Evolutionary conservation across 2,329 filamentous ascomycete genomes (phyloP), one percentile per base, ranked within the genome.

Genomic region (Penicillium polonicum): DNA sequence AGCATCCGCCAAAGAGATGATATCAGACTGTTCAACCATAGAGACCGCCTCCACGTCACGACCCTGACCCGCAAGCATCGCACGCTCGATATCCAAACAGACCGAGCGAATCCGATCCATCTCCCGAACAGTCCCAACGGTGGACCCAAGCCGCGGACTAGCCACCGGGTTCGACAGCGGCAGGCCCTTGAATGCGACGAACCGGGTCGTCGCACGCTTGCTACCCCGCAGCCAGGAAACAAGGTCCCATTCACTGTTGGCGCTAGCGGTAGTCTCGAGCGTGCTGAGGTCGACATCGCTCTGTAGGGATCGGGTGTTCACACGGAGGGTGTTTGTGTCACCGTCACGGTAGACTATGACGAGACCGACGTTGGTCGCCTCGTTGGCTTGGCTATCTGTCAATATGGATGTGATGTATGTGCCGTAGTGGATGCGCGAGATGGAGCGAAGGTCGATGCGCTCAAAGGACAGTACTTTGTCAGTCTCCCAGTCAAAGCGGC

Each of bases 391-490:
- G 0, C 86, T 81, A 1, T 87, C 79, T 1, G 91, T 91, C 5
- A 97, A 82, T 0, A 91, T 94, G 3, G 89, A 93, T 0, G 92
- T 96, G 68, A 99, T 89, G 69, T 97, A 99, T 0, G 91, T 88
- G 21, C 94, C 94, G 59, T 88, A 85, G 69, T 87, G 87, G 65
- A 99, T 85, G 25, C 83, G 82, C 1, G 83, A 82, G 36, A 99
- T 79, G 57, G 91, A 89, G 21, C 84, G 82, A 8, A 97, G 81
- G 57, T 89, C 87, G 15, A 97, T 86, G 8, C 92, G 83, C 76
- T 97, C 92, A 72, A 97, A 97, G 0, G 89, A 92, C 13, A 89
- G 88, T 1, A 99, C 90, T 72, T 97, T 97, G 76, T 97, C 94
- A 8, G 92, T 88, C 61, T 90, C 89, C 92, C 93, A 97, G 74